phyloP scores from a whole-genome alignment of 225 moss, liverwort and hornwort genomes.

The Bryum argenteum region DNA sequence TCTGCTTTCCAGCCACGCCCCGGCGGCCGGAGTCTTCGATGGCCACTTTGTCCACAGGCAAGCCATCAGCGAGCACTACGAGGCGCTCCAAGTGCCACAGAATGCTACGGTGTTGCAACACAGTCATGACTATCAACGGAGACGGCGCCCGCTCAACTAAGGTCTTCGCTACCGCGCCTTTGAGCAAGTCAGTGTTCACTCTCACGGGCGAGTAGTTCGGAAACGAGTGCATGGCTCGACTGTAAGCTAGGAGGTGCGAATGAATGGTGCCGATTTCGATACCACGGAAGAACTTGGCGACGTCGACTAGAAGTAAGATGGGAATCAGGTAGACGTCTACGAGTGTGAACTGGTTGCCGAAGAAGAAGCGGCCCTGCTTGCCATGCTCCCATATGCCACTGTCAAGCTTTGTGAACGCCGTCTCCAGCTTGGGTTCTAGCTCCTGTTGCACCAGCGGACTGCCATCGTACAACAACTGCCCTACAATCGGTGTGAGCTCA shows the following conservation, averaged over 20 bases:
- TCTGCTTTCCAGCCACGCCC: constrained; percentile 52
- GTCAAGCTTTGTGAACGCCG: constrained; percentile 60
- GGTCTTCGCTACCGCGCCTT: constrained; percentile 74
- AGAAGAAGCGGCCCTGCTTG: constrained; percentile 80
- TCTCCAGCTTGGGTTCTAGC: constrained; percentile 69
- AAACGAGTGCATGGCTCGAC: constrained; percentile 74
- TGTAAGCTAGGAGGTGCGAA: constrained; percentile 64
- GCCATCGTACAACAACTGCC: constrained; percentile 87
- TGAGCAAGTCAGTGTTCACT: constrained; percentile 71
- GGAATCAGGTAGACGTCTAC: constrained; percentile 90
- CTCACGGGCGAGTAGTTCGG: constrained; percentile 74
- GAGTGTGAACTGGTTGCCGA: constrained; percentile 80
- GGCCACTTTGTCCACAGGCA: constrained; percentile 54
- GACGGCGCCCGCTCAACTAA: constrained; percentile 76
- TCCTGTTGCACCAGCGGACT: constrained; percentile 85
- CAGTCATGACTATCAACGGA: constrained; percentile 76
- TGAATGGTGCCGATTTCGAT: constrained; percentile 67
- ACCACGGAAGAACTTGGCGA: constrained; percentile 76
- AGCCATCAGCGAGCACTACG: constrained; percentile 59
- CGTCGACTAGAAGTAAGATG: constrained; percentile 72
- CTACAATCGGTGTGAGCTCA: constrained; percentile 73
- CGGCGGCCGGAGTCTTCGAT: constrained; percentile 53
- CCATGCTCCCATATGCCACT: constrained; percentile 65
- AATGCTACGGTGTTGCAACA: constrained; percentile 91
- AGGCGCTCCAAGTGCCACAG: constrained; percentile 85